Base-by-base conservation (phyloP, 805 yeast species). In the Monosporozyma servazzii region DNA sequence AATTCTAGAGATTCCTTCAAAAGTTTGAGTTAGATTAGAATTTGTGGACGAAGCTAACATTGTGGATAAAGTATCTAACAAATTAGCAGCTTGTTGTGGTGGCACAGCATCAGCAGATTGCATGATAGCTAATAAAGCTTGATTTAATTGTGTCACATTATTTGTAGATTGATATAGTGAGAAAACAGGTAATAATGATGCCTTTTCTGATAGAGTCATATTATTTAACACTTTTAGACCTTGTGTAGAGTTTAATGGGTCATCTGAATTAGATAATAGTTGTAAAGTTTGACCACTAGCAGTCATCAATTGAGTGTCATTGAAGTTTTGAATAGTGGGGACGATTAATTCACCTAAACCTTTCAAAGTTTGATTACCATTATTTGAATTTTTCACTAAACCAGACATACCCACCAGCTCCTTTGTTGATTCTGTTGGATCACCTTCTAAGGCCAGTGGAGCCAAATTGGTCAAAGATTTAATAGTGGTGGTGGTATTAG, bases 171-270 rank as follows among this genome's bases (percentile, higher is more conserved):
- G 48, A 50, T 64, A 58, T 15, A 64, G 45, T 7, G 51, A 33
- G 39, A 65, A 60, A 15, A 65, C 62, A 1, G 69, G 68, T n/a
- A 56, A 39, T 39, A 63, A 48, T 23, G 56, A 54, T 4, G 51
- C 45, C 47, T 60, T 59, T 42, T 64, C 61, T 1, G 58, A 10
- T 8, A 57, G 36, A 13, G 64, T 54, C 54, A 66, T 54, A 45
- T 56, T 57, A 39, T 64, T 61, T 53, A 67, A 53, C 10, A 48
- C 53, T 27, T 50, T 41, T 33, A 67, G 46, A 39, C 62, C 53
- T 20, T 59, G 57, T 7, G 65, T 58, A 13, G 65, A 55, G 23
- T 55, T 55, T n/a, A 57, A 49, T 17, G 62, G 60, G 42, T 64
- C 54, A 10, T 50, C 37, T 10, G 66, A 62, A 39, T 59, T 60